Percentiles rank a stretch among this genome's conserved stretches.
These are phyloP conservation scores for Harrya chromipes DNA, from an alignment of 768 basidiomycete genomes.

Conservation along the genomic window DNA sequence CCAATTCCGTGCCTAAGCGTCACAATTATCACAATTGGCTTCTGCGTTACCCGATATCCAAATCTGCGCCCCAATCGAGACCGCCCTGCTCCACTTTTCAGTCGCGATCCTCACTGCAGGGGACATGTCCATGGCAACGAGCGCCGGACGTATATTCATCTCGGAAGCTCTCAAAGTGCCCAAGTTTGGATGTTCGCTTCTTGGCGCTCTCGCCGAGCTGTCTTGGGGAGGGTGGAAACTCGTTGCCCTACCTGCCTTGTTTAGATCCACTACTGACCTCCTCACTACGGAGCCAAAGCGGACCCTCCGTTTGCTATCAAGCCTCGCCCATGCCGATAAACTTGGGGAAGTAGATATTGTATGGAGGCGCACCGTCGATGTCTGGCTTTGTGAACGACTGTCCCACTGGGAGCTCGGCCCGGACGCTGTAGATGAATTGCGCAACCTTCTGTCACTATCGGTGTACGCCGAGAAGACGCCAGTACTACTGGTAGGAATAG, in stretches of 20 bases:
- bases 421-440: conserved; percentile 49
- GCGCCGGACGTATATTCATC: conserved; percentile 48
- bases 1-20: conserved; percentile 21
- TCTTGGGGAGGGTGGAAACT: conserved; percentile 79
- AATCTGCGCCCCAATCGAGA: conserved; percentile 25
- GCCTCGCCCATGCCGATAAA: conserved; percentile 45
- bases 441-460: conserved; percentile 53
- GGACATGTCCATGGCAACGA: conserved; percentile 37
- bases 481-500: conserved; percentile 41
- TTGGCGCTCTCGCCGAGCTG: conserved; percentile 59
- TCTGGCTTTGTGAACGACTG: conserved; percentile 45
- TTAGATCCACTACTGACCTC: conserved; percentile 47
- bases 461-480: conserved; percentile 47
- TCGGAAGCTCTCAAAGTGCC: conserved; percentile 23
- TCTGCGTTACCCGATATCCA: conserved; percentile 29
- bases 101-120: conserved; percentile 39
- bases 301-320: conserved; percentile 49
- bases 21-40: conserved; percentile 37
- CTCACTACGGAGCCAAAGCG: conserved; percentile 41
- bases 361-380: conserved; percentile 55
- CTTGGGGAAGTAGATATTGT: conserved; percentile 56
- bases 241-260: conserved; percentile 57
- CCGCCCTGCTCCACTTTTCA: conserved; percentile 32
- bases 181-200: conserved; percentile 50
- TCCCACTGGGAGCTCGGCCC: conserved; percentile 37